These are phyloP conservation scores for Sporothrix dimorphospora DNA, from an alignment of 2,329 filamentous ascomycete genomes.

Conservation along the genomic window DNA sequence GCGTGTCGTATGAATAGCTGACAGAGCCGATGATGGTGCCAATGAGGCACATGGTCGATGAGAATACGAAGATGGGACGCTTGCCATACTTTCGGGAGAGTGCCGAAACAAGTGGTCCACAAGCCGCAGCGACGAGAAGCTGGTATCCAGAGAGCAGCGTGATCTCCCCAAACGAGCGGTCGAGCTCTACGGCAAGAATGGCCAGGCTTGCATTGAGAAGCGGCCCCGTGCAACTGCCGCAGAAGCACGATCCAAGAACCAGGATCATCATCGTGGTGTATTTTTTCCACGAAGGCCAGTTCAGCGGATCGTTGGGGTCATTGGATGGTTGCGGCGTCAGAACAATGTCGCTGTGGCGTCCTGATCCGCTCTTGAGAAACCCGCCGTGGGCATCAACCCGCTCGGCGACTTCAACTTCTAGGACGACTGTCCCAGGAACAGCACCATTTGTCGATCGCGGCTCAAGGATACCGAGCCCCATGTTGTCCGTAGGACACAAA, in stretches of 20 bases:
- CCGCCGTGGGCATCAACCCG: neutral
- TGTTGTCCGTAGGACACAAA: neutral
- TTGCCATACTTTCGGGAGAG: constrained; percentile 11
- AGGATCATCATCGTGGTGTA: neutral
- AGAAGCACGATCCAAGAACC: neutral
- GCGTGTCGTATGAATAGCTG: neutral
- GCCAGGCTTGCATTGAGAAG: constrained; percentile 13
- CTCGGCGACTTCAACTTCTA: constrained; percentile 2
- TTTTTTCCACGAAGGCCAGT: constrained; percentile 7
- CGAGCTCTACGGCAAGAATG: neutral
- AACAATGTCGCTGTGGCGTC: neutral
- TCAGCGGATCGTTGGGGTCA: neutral
- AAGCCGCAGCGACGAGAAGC: neutral
- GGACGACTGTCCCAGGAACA: neutral
- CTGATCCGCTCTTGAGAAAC: neutral
- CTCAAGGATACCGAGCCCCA: neutral
- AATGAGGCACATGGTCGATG: neutral
- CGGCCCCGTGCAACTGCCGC: neutral
- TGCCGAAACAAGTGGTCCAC: neutral
- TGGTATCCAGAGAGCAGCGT: constrained; percentile 15
- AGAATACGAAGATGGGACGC: constrained; percentile 3
- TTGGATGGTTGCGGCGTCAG: neutral
- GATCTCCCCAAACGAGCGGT: constrained; percentile 2
- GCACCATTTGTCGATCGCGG: neutral
- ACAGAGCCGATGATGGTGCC: constrained; percentile 13